Percentiles rank a stretch among this genome's conserved stretches.
Conservation (phyloP, 148 eudicot species). For the Dysphania ambrosioides region DNA sequence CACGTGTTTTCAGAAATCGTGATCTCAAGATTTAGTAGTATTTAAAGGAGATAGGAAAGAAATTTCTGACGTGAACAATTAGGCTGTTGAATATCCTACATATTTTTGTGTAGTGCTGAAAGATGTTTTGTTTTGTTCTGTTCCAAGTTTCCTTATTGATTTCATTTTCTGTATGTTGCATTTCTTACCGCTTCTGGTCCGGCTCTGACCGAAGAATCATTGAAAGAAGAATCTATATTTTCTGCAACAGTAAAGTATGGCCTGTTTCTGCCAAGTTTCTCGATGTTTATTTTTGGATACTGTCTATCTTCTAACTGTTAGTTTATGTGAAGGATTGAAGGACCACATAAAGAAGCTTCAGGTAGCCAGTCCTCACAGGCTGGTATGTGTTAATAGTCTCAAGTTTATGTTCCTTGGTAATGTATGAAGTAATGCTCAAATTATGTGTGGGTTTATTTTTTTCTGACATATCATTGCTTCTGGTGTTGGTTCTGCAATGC, state of each 20-base stretch:
- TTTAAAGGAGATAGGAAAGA: background rate
- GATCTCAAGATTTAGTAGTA: background rate
- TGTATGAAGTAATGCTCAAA: constrained; percentile 4
- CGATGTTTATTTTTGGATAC: constrained; percentile 8
- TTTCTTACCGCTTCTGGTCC: constrained; percentile 35
- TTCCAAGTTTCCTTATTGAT: background rate
- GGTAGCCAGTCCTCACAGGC: constrained; percentile 42
- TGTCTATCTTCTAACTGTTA: constrained; percentile 16
- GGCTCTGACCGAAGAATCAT: constrained; percentile 43
- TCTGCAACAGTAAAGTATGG: constrained; percentile 65
- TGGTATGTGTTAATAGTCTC: constrained; percentile 19
- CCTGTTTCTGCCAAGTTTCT: constrained; percentile 9
- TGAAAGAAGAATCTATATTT: constrained; percentile 54
- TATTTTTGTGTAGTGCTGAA: background rate
- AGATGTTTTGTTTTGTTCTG: background rate
- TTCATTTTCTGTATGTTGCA: background rate
- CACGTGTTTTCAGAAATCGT: background rate
- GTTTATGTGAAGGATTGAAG: constrained; percentile 64
- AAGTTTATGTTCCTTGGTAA: background rate
- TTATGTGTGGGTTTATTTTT: background rate
- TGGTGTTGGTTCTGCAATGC: constrained; percentile 36
- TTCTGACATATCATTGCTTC: constrained; percentile 37
- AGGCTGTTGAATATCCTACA: background rate
- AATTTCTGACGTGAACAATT: background rate
- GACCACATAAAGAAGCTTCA: constrained; percentile 52